Base-by-base conservation (phyloP, 257 asterid species). In the Ballota nigra region DNA sequence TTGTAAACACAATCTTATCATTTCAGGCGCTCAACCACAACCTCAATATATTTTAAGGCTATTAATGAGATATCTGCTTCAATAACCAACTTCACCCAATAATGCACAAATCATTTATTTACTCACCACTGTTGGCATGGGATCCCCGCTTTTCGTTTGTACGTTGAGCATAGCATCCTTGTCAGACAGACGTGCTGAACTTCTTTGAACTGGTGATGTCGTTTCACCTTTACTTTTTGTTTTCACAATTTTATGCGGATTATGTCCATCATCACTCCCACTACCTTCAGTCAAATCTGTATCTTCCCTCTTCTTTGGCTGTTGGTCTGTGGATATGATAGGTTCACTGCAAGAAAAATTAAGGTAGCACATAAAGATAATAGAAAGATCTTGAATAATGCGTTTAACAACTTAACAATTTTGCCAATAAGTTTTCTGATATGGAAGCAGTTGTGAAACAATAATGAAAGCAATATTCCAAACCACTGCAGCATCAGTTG, bases 231-330 rank as follows among this genome's bases (percentile, higher is more conserved):
- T 86, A 75, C 82, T 86, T 78, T 83, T 89, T 15, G 73, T 73
- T 85, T 91, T 88, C 43, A 56, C 71, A 68, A 70, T 75, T 79
- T 88, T 87, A 75, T 26, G 74, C 0, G 79, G 83, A 77, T 63
- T 73, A 55, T 22, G 76, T 68, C 83, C 92, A 62, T 78, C 84
- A 24, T 75, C 92, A 77, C 83, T 69, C 34, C 81, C 87, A 77
- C 78, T 86, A 41, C 76, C 82, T 75, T 90, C 79, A 2, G 72
- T 68, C 73, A 79, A 64, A 83, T 88, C 92, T 79, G 86, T 88
- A 55, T 91, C 82, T 69, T 90, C 80, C 76, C 96, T 86, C 84
- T 91, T 91, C 66, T 87, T 91, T n/a, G 89, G 88, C 75, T 84
- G 91, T 68, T 83, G 89, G 81, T 68, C 82, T 53, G 77, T 81